Percentiles rank a stretch among this genome's conserved stretches.
Conservation (phyloP, 129 eudicot genomes). For the Tagetes erecta region DNA sequence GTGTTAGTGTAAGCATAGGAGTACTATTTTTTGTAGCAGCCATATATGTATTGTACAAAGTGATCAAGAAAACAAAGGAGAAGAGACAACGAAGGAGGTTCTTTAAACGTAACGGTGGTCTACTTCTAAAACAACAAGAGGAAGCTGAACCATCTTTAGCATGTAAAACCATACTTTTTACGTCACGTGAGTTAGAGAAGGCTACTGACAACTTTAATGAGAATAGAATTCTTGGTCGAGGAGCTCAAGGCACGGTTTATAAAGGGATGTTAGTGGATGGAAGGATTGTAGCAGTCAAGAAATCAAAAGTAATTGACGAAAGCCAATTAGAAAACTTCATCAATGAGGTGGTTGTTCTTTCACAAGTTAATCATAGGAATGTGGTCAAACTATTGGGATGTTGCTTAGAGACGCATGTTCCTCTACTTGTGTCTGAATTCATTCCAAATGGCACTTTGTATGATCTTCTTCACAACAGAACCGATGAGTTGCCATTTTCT, state of each 20-base stretch:
- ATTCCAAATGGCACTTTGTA: conserved; percentile 40
- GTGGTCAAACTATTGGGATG: conserved; percentile 38
- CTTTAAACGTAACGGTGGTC: conserved; percentile 38
- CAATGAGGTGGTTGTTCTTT: conserved; percentile 39
- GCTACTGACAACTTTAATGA: conserved; percentile 31
- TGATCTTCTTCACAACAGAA: conserved; percentile 23
- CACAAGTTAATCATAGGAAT: conserved; percentile 38
- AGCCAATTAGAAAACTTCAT: conserved; percentile 32
- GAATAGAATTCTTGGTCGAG: conserved; percentile 33
- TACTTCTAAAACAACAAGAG: conserved; percentile 34
- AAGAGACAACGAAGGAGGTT: conserved; percentile 17
- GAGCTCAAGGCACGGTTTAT: conserved; percentile 38
- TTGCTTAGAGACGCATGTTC: conserved; percentile 40
- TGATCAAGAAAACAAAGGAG: conserved; percentile 1
- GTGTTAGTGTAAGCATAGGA: conserved; percentile 23
- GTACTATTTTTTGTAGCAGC: conserved; percentile 9
- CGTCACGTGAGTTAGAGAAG: conserved; percentile 32
- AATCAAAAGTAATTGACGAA: conserved; percentile 27
- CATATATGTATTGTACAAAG: background rate
- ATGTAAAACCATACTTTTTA: conserved; percentile 30
- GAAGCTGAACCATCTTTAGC: conserved; percentile 20
- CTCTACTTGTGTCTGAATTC: conserved; percentile 37
- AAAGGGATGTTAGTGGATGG: conserved; percentile 37
- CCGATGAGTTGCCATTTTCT: conserved; percentile 14
- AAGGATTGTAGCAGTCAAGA: conserved; percentile 32